Base-by-base conservation (phyloP, 2,329 filamentous ascomycete genomes). In the Thelonectria blattea region DNA sequence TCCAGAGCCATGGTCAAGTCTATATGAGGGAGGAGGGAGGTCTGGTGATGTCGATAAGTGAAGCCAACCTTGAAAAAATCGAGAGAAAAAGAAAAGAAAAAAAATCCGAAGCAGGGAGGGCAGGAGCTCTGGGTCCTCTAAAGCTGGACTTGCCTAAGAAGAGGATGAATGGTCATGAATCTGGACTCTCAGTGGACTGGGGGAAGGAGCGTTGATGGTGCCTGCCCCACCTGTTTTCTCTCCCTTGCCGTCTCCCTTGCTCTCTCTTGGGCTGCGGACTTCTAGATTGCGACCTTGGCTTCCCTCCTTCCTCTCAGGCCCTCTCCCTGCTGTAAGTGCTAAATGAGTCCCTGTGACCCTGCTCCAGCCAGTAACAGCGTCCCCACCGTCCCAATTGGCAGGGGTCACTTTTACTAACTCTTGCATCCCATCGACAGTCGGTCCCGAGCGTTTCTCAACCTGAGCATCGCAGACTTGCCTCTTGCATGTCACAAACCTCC, bases 181-280 rank as follows among this genome's bases (percentile, higher is more conserved):
- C 45, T 27, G 5, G 45, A 47, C 20, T n/a, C n/a, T n/a, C n/a
- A n/a, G n/a, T n/a, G n/a, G n/a, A n/a, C n/a, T n/a, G 12, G 20
- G 45, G 45, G 45, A 47, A 37, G 30, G 48, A 14, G 24, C 46
- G 54, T 14, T 48, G 22, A 43, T 51, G 45, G 32, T 17, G 43
- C 43, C 24, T 54, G 53, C 53, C 46, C 53, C 53, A 43, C 53
- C 53, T 22, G 45, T 49, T 34, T 47, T 42, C n/a, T 22, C 45
- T 42, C 45, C 45, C 53, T 49, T 22, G 46, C 15, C 14, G 5
- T 8, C 27, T 2, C 27, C 5, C 27, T 30, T 24, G 22, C 27
- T 30, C 27, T 30, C 27, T 7, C 27, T 30, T 7, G n/a, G n/a
- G n/a, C n/a, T n/a, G 27, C 27, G 27, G 8, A 30, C 5, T 30